These are phyloP conservation scores for Sporothrix curviconia DNA, from an alignment of 2,329 filamentous ascomycete species.

Conservation along the genomic window DNA sequence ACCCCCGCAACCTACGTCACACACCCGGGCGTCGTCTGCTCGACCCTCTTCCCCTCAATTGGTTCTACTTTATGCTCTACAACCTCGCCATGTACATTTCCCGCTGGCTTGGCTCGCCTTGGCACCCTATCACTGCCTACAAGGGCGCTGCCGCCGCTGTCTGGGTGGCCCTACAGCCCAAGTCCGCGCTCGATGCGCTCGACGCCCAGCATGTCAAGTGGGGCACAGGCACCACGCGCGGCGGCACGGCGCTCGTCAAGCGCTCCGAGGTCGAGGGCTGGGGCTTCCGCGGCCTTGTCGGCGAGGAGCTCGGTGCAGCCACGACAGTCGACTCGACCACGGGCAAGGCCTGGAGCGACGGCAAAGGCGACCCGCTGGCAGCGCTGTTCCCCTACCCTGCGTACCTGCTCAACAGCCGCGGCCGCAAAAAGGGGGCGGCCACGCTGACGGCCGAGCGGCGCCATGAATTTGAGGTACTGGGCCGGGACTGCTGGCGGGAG, in stretches of 20 bases:
- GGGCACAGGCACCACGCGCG: conserved; percentile 66
- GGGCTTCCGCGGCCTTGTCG: conserved; percentile 62
- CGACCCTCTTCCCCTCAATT: conserved; percentile 71
- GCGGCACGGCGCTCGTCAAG: conserved; percentile 52
- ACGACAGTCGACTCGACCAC: conserved; percentile 13
- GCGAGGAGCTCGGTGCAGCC: conserved; percentile 39
- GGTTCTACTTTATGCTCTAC: conserved; percentile 65
- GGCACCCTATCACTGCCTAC: conserved; percentile 76
- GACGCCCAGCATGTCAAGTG: conserved; percentile 63
- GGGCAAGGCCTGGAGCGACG: conserved; percentile 29
- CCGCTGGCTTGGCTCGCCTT: conserved; percentile 76
- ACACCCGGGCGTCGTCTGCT: conserved; percentile 83
- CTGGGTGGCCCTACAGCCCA: conserved; percentile 67
- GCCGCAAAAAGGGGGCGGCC: conserved; percentile 51
- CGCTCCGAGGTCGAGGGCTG: conserved; percentile 82
- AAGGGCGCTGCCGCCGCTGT: conserved; percentile 67
- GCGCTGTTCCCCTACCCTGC: not conserved
- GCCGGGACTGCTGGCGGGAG: conserved; percentile 56
- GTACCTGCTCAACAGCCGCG: conserved; percentile 43
- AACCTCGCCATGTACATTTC: conserved; percentile 60
- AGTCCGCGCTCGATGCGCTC: conserved; percentile 53
- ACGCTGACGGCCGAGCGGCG: conserved; percentile 56
- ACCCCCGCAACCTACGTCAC: conserved; percentile 61
- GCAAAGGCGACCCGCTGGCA: conserved; percentile 35
- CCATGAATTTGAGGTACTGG: conserved; percentile 56